A percentile compares a stretch with the other conserved stretches of the same genome.
Evolutionary conservation across 192 early-diverging fungal species (phyloP).

Genomic region (Backusella westeae): DNA sequence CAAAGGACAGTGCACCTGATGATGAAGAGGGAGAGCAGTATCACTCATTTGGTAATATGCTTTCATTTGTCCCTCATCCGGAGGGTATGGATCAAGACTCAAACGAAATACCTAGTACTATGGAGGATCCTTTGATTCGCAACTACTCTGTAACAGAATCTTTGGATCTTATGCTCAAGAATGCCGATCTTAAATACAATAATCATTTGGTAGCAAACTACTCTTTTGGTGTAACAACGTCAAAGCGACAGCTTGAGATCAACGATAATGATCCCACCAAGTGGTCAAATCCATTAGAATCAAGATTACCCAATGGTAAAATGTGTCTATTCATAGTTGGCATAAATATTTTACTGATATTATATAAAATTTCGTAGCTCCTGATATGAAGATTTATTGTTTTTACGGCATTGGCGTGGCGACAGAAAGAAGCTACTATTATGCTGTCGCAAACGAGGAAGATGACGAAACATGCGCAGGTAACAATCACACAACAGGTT

Average conservation of each 20-base stretch:
- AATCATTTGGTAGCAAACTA: conserved; percentile 56
- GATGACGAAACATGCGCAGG: neutral
- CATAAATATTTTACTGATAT: neutral
- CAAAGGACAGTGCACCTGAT: conserved; percentile 65
- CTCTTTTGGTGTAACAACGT: conserved; percentile 62
- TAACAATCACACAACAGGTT: neutral
- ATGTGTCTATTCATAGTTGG: too few relatives aligned
- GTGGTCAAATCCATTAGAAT: conserved; percentile 83
- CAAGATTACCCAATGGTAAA: conserved; percentile 35
- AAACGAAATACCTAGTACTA: neutral
- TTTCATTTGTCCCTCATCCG: conserved; percentile 43
- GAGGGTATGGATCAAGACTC: neutral
- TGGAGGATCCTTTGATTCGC: conserved; percentile 1
- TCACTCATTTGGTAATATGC: conserved; percentile 55
- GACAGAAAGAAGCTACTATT: conserved; percentile 86
- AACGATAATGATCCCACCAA: conserved; percentile 56
- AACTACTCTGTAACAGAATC: conserved; percentile 42
- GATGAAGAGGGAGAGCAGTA: conserved; percentile 47
- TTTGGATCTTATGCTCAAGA: conserved; percentile 53
- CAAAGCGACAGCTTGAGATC: conserved; percentile 56
- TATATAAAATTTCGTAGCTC: conserved; percentile 41
- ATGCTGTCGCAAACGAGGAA: conserved; percentile 42
- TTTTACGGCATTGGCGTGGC: conserved; percentile 77
- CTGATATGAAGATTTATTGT: conserved; percentile 76
- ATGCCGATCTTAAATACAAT: conserved; percentile 46